Percentiles rank a stretch among this genome's conserved stretches.
Evolutionary conservation across 176 grass and related monocot genomes (phyloP).

Genomic region (Zoysia pacifica): DNA sequence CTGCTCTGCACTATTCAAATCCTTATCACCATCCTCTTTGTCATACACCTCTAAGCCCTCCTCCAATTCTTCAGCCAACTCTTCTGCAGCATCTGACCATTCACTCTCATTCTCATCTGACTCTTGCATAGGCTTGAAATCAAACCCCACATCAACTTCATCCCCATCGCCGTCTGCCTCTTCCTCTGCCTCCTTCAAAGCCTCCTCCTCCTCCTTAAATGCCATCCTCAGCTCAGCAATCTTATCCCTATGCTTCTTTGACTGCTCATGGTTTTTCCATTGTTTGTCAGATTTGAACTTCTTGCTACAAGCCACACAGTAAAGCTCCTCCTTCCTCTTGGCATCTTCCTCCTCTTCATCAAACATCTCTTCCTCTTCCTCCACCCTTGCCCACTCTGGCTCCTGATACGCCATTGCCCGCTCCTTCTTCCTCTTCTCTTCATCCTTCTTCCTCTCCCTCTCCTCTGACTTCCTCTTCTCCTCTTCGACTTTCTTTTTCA

Average conservation of each 20-base stretch:
- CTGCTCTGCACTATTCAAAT: conserved; percentile 33
- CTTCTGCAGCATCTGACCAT: conserved; percentile 54
- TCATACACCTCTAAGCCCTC: conserved; percentile 51
- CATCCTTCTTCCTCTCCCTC: conserved; percentile 64
- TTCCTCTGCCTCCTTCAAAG: conserved; percentile 59
- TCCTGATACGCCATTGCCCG: conserved; percentile 69
- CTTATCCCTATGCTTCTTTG: conserved; percentile 94
- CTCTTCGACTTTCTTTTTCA: conserved; percentile 73
- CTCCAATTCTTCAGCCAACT: conserved; percentile 58
- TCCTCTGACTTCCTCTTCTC: conserved; percentile 68
- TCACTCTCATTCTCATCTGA: conserved; percentile 70
- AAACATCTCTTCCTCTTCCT: conserved; percentile 48
- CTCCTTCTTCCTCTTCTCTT: conserved; percentile 83
- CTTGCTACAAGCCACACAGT: conserved; percentile 90
- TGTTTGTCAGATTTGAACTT: conserved; percentile 98
- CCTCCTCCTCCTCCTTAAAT: conserved; percentile 70
- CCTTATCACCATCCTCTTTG: conserved; percentile 45
- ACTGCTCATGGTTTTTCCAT: conserved; percentile 99
- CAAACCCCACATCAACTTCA: conserved; percentile 63
- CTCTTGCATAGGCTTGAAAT: conserved; percentile 70
- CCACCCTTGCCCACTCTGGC: conserved; percentile 76
- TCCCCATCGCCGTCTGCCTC: conserved; percentile 39
- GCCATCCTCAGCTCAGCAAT: conserved; percentile 64
- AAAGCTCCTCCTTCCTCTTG: conserved; percentile 77
- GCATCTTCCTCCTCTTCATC: conserved; percentile 66